These are phyloP conservation scores for Westerdykella aurantiaca DNA, from an alignment of 2,329 filamentous ascomycete genomes.

Conservation along the genomic window DNA sequence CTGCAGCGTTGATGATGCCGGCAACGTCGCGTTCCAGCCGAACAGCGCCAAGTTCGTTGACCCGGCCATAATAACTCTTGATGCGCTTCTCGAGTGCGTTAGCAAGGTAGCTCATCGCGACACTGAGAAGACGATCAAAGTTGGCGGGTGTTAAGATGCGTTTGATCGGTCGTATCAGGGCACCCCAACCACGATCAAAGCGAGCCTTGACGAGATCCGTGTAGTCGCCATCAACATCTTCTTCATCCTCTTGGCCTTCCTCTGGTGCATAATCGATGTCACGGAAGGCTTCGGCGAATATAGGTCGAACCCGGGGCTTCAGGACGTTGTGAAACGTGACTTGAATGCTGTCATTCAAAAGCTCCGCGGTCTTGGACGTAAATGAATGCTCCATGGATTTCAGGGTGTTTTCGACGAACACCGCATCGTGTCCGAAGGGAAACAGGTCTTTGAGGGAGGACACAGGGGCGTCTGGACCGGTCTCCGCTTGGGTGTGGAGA, in stretches of 20 bases:
- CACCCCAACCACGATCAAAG: slow-evolving; percentile 82
- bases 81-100: slow-evolving; percentile 81
- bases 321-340: slow-evolving; percentile 85
- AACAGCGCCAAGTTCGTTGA: slow-evolving; percentile 76
- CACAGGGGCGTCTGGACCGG: slow-evolving; percentile 37
- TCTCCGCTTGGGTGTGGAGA: slow-evolving; percentile 43
- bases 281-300: slow-evolving; percentile 82
- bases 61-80: slow-evolving; percentile 70
- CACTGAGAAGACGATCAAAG: slow-evolving; percentile 68
- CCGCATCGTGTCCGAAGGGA: slow-evolving; percentile 71
- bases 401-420: slow-evolving; percentile 63
- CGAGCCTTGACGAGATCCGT: slow-evolving; percentile 65
- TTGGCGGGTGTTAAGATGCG: slow-evolving; percentile 75
- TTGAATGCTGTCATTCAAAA: slow-evolving; percentile 76
- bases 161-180: slow-evolving; percentile 75
- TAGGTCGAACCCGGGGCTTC: slow-evolving; percentile 74
- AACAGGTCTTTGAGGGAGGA: slow-evolving; percentile 57
- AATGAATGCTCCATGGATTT: slow-evolving; percentile 67
- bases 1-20: slow-evolving; percentile 60
- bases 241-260: slow-evolving; percentile 40
- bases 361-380: slow-evolving; percentile 68
- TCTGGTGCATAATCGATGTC: slow-evolving; percentile 76
- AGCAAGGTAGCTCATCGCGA: slow-evolving; percentile 68
- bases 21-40: slow-evolving; percentile 79
- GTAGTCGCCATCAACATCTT: slow-evolving; percentile 44